A percentile compares a stretch with the other conserved stretches of the same genome.
These are phyloP conservation scores for Sphagnum fallax DNA, from an alignment of 228 moss, liverwort and hornwort genomes.

Conservation along the genomic window DNA sequence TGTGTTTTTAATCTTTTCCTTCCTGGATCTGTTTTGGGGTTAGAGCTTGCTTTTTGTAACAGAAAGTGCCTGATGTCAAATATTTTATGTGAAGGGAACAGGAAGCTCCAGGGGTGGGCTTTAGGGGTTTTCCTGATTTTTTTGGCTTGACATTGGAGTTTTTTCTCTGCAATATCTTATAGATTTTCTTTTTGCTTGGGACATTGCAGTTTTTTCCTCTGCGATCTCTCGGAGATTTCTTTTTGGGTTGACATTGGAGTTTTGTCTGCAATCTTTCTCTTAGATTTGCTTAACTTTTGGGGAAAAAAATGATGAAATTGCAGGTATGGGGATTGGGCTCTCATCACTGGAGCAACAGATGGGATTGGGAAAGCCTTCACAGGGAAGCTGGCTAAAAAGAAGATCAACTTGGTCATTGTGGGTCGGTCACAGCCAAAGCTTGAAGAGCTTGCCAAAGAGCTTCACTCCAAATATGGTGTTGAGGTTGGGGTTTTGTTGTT, in stretches of 20 bases:
- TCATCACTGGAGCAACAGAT: constrained; percentile 65
- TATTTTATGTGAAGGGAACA: too few relatives aligned
- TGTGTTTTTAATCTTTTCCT: background rate
- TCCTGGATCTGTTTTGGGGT: background rate
- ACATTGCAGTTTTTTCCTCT: background rate
- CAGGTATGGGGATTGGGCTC: constrained; percentile 71
- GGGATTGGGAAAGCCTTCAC: constrained; percentile 64
- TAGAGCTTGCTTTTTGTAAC: background rate
- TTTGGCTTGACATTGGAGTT: background rate
- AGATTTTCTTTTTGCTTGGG: too few relatives aligned
- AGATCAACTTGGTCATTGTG: constrained; percentile 62
- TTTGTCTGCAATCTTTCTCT: background rate
- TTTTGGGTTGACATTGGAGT: background rate
- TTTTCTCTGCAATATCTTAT: too few relatives aligned
- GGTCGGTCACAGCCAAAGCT: constrained; percentile 59
- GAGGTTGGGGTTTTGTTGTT: constrained; percentile 14
- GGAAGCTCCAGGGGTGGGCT: too few relatives aligned
- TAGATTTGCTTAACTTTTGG: background rate
- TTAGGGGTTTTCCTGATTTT: background rate
- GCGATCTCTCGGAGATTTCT: background rate
- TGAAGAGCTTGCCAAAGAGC: constrained; percentile 44
- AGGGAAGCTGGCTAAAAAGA: constrained; percentile 41
- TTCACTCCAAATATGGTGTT: constrained; percentile 35
- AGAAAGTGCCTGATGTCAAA: too few relatives aligned
- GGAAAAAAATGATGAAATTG: background rate